These are phyloP conservation scores for Trametes villosa DNA, from an alignment of 768 basidiomycete genomes.

Conservation along the genomic window DNA sequence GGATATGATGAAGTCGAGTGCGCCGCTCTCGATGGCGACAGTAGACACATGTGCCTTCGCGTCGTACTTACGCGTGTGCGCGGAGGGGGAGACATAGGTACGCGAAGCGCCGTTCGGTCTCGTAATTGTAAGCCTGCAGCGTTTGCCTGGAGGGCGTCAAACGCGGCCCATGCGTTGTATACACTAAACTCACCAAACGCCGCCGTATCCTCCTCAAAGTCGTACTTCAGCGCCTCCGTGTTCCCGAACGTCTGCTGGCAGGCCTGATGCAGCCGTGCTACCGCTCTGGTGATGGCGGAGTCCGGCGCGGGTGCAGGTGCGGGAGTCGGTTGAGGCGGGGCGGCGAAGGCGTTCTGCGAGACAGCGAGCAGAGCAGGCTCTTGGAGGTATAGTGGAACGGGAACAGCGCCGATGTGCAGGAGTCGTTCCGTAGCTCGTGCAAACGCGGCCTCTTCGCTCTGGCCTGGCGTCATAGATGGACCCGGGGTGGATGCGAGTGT, in stretches of 20 bases:
- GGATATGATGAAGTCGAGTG: constrained; percentile 56
- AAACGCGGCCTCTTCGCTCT: neutral
- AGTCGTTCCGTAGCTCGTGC: constrained; percentile 10
- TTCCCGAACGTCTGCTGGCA: constrained; percentile 32
- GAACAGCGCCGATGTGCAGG: constrained; percentile 13
- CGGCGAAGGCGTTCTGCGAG: neutral
- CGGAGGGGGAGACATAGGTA: constrained; percentile 55
- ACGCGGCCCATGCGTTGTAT: neutral
- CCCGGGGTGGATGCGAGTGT: neutral
- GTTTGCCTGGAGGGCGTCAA: constrained; percentile 47
- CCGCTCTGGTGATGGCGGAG: neutral
- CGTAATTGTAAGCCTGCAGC: constrained; percentile 64
- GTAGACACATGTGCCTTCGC: constrained; percentile 57
- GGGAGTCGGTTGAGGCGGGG: neutral
- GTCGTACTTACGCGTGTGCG: constrained; percentile 50
- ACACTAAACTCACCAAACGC: constrained; percentile 13
- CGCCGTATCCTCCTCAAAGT: constrained; percentile 25
- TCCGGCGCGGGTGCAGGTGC: neutral
- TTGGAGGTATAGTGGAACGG: constrained; percentile 4
- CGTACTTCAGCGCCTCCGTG: constrained; percentile 27
- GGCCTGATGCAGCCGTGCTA: constrained; percentile 27
- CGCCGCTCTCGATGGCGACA: constrained; percentile 62
- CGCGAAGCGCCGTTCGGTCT: constrained; percentile 55
- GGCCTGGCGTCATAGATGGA: neutral
- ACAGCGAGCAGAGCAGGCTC: constrained; percentile 1